Base-by-base conservation (phyloP, 176 grass and related monocot species). In the Triticum urartu region DNA sequence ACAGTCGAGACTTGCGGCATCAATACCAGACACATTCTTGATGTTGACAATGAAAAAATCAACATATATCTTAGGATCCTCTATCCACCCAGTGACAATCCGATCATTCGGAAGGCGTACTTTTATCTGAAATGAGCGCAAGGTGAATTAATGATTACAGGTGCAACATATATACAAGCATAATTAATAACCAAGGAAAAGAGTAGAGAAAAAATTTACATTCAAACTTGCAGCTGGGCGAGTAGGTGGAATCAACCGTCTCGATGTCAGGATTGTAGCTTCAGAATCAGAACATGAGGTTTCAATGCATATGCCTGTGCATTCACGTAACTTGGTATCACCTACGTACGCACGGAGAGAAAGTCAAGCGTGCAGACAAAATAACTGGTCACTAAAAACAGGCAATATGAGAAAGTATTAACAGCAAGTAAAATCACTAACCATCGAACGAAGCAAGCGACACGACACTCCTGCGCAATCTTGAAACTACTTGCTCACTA, bases 21-120 rank as follows among this genome's bases (percentile, higher is more conserved):
- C 67, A 21, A 38, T 33, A 2, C 67, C 67, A 69, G 67, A 69
- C 33, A 69, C 6, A 8, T 69, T 69, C 33, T 69, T 69, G 32
- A 69, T 69, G 33, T 69, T 21, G 33, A 69, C 67, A 69, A 69
- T 69, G 33, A 69, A 69, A 69, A 69, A 69, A 69, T 69, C 67
- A 69, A 21, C 67, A 70, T 70, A 20, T 70, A 30, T 70, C 34
- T 0, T 4, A n/a, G 17, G 9, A 38, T 70, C 34, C 8, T 70
- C 34, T 70, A 70, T 70, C 18, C 34, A 4, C 5, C 34, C 67
- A 38, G 67, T 39, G 4, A 11, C 34, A 70, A 39, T n/a, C 67
- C 67, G 18, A 39, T 70, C 18, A 70, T 70, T 70, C 36, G 67
- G 33, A 70, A 70, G 67, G 34, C 67, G 18, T 9, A 70, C 67